Conservation (phyloP, 768 basidiomycete species). For the Albatrellus ellisii region DNA sequence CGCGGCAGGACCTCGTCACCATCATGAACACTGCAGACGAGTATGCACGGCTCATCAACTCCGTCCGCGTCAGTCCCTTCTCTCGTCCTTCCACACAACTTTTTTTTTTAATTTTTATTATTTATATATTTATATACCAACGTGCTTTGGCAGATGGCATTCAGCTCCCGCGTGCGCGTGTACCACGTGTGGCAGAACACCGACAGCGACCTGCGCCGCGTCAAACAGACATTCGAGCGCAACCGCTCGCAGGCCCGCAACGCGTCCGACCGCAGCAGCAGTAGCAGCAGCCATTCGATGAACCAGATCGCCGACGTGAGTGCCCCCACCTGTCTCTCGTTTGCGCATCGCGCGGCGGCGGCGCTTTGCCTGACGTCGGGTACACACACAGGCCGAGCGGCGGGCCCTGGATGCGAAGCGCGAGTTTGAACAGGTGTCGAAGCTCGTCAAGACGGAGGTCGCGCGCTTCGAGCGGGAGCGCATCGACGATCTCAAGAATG, state of each 20-base stretch:
- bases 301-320: constrained; percentile 68
- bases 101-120: not conserved
- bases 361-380: not conserved
- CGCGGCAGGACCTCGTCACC: constrained; percentile 48
- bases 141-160: constrained; percentile 49
- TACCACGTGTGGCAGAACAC: constrained; percentile 72
- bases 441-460: constrained; percentile 81
- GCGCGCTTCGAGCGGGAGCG: constrained; percentile 88
- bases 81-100: not conserved
- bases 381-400: constrained; percentile 56
- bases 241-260: constrained; percentile 66
- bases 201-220: constrained; percentile 61
- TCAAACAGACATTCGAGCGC: constrained; percentile 70
- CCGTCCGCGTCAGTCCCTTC: constrained; percentile 53
- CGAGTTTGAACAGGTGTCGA: constrained; percentile 84
- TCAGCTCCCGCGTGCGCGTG: constrained; percentile 73
- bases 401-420: constrained; percentile 69
- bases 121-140: not conserved
- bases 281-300: constrained; percentile 57
- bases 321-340: constrained; percentile 15
- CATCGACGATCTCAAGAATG: constrained; percentile 83
- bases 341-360: not conserved
- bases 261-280: constrained; percentile 53
- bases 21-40: constrained; percentile 83
- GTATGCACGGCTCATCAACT: constrained; percentile 83